These are phyloP conservation scores for Volvox africanus DNA, from an alignment of 139 green algal genomes.

Conservation along the genomic window DNA sequence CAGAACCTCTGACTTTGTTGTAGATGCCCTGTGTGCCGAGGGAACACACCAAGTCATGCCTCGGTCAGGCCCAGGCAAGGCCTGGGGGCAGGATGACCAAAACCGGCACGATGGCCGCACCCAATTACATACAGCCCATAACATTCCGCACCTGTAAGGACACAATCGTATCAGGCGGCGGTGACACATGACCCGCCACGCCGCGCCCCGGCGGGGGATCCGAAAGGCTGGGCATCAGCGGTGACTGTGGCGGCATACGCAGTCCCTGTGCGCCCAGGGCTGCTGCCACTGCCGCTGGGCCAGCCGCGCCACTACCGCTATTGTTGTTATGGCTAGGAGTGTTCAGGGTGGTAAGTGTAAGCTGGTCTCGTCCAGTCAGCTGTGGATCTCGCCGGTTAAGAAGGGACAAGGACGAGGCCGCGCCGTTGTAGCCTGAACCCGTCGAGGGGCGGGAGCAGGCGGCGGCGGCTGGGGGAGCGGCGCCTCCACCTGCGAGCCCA, in stretches of 20 bases:
- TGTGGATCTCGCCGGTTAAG: slow-evolving; percentile 2
- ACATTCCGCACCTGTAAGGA: slow-evolving; percentile 26
- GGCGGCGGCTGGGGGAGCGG: not conserved
- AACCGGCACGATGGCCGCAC: too few relatives aligned
- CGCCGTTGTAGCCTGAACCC: not conserved
- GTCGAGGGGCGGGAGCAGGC: not conserved
- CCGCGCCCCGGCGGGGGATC: not conserved
- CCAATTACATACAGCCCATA: not conserved
- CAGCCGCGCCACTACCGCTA: not conserved
- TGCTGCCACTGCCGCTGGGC: not conserved
- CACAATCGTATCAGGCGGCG: not conserved
- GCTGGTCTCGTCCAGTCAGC: not conserved
- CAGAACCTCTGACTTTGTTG: too few relatives aligned
- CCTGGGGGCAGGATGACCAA: too few relatives aligned
- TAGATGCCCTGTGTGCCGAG: too few relatives aligned
- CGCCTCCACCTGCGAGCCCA: not conserved
- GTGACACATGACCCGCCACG: not conserved
- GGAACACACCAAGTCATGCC: too few relatives aligned
- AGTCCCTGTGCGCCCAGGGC: not conserved
- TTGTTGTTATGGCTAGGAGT: too few relatives aligned
- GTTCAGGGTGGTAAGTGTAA: not conserved
- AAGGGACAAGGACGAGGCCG: not conserved
- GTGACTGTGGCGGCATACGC: not conserved
- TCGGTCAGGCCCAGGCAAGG: too few relatives aligned
- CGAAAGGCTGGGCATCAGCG: not conserved